A percentile compares a stretch with the other conserved stretches of the same genome.
These are phyloP conservation scores for Peronospora belbahrii DNA, from an alignment of 352 stramenopile species.

Conservation along the genomic window DNA sequence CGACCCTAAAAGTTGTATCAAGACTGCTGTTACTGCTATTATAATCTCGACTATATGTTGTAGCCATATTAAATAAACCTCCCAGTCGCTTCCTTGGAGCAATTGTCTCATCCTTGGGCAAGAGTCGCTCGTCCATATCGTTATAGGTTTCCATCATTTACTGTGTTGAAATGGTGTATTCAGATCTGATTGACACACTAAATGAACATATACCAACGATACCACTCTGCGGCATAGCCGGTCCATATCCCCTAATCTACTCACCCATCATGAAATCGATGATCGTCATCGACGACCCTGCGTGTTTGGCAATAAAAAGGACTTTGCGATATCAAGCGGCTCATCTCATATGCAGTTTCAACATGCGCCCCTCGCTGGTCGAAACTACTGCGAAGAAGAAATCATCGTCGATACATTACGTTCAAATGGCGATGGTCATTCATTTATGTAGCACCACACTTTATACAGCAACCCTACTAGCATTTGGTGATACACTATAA, in stretches of 20 bases:
- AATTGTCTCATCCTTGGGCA: conserved; percentile 19
- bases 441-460: too few relatives aligned
- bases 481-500: too few relatives aligned
- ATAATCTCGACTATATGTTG: not conserved
- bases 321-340: not conserved
- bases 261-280: too few relatives aligned
- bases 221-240: too few relatives aligned
- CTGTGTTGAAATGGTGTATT: not conserved
- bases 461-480: too few relatives aligned
- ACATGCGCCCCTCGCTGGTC: too few relatives aligned
- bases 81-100: conserved; percentile 12
- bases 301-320: not conserved
- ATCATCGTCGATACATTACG: too few relatives aligned
- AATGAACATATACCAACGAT: not conserved
- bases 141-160: conserved; percentile 21
- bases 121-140: conserved; percentile 36
- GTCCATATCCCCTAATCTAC: too few relatives aligned
- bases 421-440: too few relatives aligned
- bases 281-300: not conserved
- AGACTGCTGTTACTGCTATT: not conserved
- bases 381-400: too few relatives aligned
- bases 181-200: not conserved
- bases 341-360: too few relatives aligned
- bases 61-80: not conserved
- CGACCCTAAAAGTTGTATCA: conserved; percentile 1